Evolutionary conservation across 768 basidiomycete genomes (phyloP), one percentile per base, ranked within the genome.

Genomic region (Coprinellus micaceus): DNA sequence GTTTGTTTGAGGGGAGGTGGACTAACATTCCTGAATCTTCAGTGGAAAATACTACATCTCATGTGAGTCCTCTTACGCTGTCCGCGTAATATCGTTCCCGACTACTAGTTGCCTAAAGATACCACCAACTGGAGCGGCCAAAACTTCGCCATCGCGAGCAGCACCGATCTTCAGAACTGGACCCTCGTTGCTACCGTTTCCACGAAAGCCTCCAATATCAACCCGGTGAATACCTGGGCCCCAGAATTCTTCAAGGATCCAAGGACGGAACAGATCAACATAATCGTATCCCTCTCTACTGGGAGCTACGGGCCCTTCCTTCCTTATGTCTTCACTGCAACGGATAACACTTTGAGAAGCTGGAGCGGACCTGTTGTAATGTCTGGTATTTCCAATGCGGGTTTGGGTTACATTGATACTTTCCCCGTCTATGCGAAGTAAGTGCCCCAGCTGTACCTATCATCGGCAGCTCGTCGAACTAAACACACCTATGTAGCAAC

Each of bases 191-290:
- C 68, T 5, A 71, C 71, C 2, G 61, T 72, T 10, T 60, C 67
- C 5, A 70, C 70, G 2, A 26, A 63, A 19, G 68, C 70, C 3
- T 67, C 66, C 1, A 43, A 65, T 2, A 70, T 71, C 40, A 67
- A 48, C 0, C 70, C 70, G 4, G 51, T 69, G 28, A 72, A 72
- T 47, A 72, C 71, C 2, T 72, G 71, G 70, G 71, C 70, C 3
- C 69, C 70, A n/a, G 71, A 72, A 66, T 72, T 70, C 60, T 72
- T 71, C 63, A 72, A 71, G 52, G 71, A 72, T 50, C 67, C 71
- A 1, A 67, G 57, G 44, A 72, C 69, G 2, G 71, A 70, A 7
- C 64, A 66, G 44, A 45, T 71, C 33, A 70, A 70, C 56, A 69
- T 71, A 29, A 63, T 72, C 21, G 69, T 71, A 10, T 72, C 70